Evolutionary conservation across 2,329 filamentous ascomycete genomes (phyloP), one percentile per base, ranked within the genome.

Genomic region (Colletotrichum zoysiae): DNA sequence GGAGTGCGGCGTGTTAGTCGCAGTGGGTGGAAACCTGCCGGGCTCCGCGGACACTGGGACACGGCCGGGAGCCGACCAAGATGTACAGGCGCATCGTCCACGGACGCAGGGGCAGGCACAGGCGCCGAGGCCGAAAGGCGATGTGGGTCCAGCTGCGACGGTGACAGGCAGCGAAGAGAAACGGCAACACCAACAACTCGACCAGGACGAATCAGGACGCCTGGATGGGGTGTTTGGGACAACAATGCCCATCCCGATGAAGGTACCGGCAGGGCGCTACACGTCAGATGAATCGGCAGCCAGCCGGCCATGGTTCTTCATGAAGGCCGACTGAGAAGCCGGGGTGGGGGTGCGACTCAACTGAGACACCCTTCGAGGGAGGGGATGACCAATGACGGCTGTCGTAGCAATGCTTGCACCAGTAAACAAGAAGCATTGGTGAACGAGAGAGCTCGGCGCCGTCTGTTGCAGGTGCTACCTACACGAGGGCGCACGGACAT

Each of bases 1-100:
- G 95, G 96, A 98, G 82, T 97, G 95, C 78, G 96, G 96, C 46
- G 93, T 99, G 1, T 76, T 98, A 33, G 79, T 98, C 51, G 90
- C 91, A 12, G 84, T 93, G 33, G 76, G 74, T 53, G 67, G 77
- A 64, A 74, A 73, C 44, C 53, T 57, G 51, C 62, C 61, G 40
- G 48, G 58, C 50, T 65, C 51, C 65, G 56, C 58, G 40, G 76
- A 75, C 38, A 53, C 71, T 55, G 20, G 65, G 44, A 53, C 51
- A 46, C 44, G 58, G 53, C 12, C 20, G 58, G 63, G 73, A 74
- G 70, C 74, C 64, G 68, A 58, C 46, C 65, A 59, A 77, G 76
- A 65, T 38, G 59, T 58, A 51, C 68, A 51, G 58, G 38, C 58
- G 44, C 68, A 18, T 23, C 35, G 61, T 51, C 48, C 16, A 58